Conservation (phyloP, 2,329 filamentous ascomycete genomes). For the Fusarium tricinctum region DNA sequence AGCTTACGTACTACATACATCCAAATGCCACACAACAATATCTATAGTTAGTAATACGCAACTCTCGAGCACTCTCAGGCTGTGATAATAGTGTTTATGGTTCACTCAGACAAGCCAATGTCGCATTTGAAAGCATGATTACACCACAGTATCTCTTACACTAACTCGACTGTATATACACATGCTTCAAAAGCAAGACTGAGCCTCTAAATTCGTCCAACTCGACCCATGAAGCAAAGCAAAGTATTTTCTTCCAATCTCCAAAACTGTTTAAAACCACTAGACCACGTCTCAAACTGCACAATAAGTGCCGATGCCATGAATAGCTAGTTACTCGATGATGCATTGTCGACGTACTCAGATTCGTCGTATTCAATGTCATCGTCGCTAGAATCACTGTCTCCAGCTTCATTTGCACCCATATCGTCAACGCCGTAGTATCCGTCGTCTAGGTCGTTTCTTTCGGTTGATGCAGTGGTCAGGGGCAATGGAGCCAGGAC, state of each 20-base stretch:
- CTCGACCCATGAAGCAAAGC: not conserved
- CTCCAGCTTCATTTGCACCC: conserved; percentile 45
- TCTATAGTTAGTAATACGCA: not conserved
- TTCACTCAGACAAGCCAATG: not conserved
- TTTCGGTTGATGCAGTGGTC: not conserved
- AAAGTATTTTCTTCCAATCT: not conserved
- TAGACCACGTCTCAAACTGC: not conserved
- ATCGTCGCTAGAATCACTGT: conserved; percentile 41
- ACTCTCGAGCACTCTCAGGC: not conserved
- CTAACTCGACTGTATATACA: not conserved
- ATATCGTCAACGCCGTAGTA: conserved; percentile 48
- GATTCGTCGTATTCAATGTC: conserved; percentile 46
- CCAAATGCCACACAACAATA: not conserved
- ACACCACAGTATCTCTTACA: not conserved
- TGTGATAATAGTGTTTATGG: no score
- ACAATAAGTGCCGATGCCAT: not conserved
- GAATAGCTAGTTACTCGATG: not conserved
- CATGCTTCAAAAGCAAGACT: not conserved
- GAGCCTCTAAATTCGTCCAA: not conserved
- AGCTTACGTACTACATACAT: no score
- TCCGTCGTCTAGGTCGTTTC: conserved; percentile 23
- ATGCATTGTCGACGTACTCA: conserved; percentile 39
- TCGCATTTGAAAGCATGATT: not conserved
- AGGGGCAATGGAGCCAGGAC: conserved; percentile 26
- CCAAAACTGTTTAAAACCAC: not conserved